Base-by-base conservation (phyloP, 495 filamentous ascomycete species). In the Amniculicola lignicola region DNA sequence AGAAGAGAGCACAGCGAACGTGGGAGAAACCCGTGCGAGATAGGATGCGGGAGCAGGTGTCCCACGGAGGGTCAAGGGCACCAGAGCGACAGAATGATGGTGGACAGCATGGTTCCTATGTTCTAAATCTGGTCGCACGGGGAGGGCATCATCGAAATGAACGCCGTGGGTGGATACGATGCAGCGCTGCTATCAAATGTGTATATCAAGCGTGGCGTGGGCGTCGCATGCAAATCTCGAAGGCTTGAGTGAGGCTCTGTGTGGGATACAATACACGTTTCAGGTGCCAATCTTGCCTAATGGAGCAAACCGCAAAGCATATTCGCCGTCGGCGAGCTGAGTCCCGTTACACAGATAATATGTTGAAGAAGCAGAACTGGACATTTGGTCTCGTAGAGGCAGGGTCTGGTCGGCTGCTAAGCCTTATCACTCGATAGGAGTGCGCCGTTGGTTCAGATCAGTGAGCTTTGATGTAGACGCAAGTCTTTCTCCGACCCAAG, bases 401-500 rank as follows among this genome's bases (percentile, higher is more conserved):
- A 45, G 49, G 52, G 52, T 37, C 35, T 10, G n/a, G n/a, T n/a
- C n/a, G n/a, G n/a, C n/a, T n/a, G n/a, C 36, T n/a, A 19, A 24
- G 37, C 40, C 47, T 59, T 59, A 59, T 59, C 55, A 52, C 27
- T 44, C 16, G 22, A 46, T 40, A 35, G 41, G 25, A 37, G n/a
- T 15, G 10, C 15, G 43, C 47, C 15, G 47, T 51, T 51, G 39
- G 54, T 22, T 43, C 35, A 27, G 23, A 57, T 27, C 54, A 43
- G 46, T 11, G 7, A 31, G 54, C 29, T 21, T 9, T 50, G 36
- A 47, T 51, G 36, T 35, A 31, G 45, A 47, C 59, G 60, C 60
- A 63, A 51, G 60, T 63, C 49, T 59, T 59, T 23, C 29, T 47
- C 44, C 47, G 15, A 16, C 28, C 33, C 46, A 27, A n/a, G 38